Base-by-base conservation (phyloP, 768 basidiomycete species). In the Tremella mesenterica region DNA sequence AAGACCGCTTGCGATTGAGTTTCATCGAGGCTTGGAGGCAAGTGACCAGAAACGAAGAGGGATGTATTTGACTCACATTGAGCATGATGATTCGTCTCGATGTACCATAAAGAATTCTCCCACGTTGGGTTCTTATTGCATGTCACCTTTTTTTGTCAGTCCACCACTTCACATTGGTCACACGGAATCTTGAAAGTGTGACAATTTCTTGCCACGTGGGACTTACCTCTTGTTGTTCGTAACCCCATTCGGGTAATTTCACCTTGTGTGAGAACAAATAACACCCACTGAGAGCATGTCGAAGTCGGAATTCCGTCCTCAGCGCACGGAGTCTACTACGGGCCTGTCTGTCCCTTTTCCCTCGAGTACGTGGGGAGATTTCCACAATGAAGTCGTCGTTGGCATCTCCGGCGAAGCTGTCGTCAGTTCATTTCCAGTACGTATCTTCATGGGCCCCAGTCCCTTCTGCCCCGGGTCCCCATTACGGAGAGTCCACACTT, bases 221-320 rank as follows among this genome's bases (percentile, higher is more conserved):
- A 52, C 64, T 53, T 41, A 73, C 95, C 68, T 99, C 95, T 71
- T 99, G 95, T 73, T 99, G 95, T 69, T 96, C 95, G 62, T 80
- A 99, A 0, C 83, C 95, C 95, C 95, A 99, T 4, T 95, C 87
- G 0, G 95, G 95, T 1, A 99, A 76, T 75, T 97, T 97, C 65
- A 96, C 85, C 73, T 95, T 95, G 76, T 99, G 95, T 21, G 87
- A 90, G 78, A 97, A 99, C 31, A 99, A 79, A 71, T 95, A 97
- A 72, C 95, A 99, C 0, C 92, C 91, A 0, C 87, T 86, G 60
- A 92, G 77, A 16, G 80, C 77, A 73, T 99, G 95, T 50, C 84
- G 77, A 43, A 99, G 75, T 62, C 85, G 79, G 75, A 97, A 93
- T 36, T 80, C 78, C 3, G 88, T 90, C 48, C 86, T 75, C 7